phyloP scores from a whole-genome alignment of 2,329 filamentous ascomycete genomes.

The Colletotrichum paranaense region DNA sequence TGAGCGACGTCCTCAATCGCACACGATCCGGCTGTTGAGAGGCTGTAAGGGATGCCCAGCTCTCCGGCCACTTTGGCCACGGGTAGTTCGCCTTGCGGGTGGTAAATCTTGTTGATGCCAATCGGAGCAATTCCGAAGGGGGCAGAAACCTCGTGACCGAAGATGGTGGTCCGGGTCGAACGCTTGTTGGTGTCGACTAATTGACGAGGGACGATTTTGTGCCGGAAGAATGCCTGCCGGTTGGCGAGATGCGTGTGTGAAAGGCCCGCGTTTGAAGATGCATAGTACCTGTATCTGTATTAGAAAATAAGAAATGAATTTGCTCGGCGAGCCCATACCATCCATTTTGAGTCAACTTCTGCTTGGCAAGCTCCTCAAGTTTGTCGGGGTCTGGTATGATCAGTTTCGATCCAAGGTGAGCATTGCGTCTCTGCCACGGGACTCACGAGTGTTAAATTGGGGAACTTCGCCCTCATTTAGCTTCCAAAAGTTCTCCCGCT shows the following conservation, averaged over 20 bases:
- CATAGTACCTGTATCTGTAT: conserved; percentile 54
- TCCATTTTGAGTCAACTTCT: conserved; percentile 66
- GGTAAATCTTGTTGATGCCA: conserved; percentile 75
- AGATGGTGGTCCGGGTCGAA: conserved; percentile 68
- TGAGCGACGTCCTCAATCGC: conserved; percentile 68
- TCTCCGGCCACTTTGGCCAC: conserved; percentile 71
- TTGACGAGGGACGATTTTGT: conserved; percentile 71
- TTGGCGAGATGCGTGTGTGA: conserved; percentile 66
- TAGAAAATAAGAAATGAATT: neutral
- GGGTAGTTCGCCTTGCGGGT: conserved; percentile 66
- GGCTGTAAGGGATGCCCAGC: conserved; percentile 67
- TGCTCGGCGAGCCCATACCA: conserved; percentile 49
- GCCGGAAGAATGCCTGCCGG: conserved; percentile 72
- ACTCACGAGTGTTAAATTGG: conserved; percentile 40
- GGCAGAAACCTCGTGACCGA: conserved; percentile 67
- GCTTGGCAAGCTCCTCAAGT: conserved; percentile 67
- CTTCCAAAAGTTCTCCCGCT: conserved; percentile 43
- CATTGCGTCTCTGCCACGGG: no score
- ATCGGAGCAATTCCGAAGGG: conserved; percentile 74
- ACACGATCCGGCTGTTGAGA: conserved; percentile 67
- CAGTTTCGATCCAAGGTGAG: neutral
- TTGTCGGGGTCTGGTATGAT: conserved; percentile 60
- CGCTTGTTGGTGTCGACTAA: conserved; percentile 68
- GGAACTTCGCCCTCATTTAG: conserved; percentile 39
- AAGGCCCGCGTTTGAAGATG: conserved; percentile 66